Conservation (phyloP, 1,284 basidiomycete genomes). For the Kwoniella shivajii region DNA sequence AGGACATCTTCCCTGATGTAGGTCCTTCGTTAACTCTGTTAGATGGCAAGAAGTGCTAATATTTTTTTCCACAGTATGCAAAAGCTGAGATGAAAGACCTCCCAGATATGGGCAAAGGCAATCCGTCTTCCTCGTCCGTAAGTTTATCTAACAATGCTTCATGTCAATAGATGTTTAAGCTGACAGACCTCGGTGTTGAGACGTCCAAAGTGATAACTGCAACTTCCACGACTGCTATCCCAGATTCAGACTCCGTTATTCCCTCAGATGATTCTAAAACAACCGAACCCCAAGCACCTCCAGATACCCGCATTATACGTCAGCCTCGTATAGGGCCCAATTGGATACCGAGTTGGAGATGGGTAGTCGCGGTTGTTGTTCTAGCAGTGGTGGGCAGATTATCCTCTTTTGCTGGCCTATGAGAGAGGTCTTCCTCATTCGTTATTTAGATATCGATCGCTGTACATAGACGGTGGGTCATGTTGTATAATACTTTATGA, state of each 20-base stretch:
- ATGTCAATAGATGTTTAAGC: no score
- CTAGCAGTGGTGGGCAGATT: slow-evolving; percentile 46
- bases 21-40: not conserved
- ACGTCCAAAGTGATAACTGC: slow-evolving; percentile 13
- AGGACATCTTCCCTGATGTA: slow-evolving; percentile 16
- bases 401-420: slow-evolving; percentile 30
- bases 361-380: slow-evolving; percentile 44
- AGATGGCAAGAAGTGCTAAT: not conserved
- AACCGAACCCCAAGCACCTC: no score
- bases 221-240: not conserved
- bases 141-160: no score
- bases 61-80: slow-evolving; percentile 62
- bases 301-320: no score
- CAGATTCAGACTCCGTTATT: not conserved
- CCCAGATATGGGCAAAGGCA: slow-evolving; percentile 80
- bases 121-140: slow-evolving; percentile 26
- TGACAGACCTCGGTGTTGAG: slow-evolving; percentile 15
- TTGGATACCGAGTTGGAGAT: slow-evolving; percentile 47
- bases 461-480: no score
- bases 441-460: not conserved
- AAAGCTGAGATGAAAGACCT: slow-evolving; percentile 66
- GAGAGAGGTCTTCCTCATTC: not conserved
- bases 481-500: no score
- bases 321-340: not conserved
- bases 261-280: not conserved